A percentile compares a stretch with the other conserved stretches of the same genome.
phyloP scores from a whole-genome alignment of 257 asterid species.

The Schizonepeta tenuifolia region DNA sequence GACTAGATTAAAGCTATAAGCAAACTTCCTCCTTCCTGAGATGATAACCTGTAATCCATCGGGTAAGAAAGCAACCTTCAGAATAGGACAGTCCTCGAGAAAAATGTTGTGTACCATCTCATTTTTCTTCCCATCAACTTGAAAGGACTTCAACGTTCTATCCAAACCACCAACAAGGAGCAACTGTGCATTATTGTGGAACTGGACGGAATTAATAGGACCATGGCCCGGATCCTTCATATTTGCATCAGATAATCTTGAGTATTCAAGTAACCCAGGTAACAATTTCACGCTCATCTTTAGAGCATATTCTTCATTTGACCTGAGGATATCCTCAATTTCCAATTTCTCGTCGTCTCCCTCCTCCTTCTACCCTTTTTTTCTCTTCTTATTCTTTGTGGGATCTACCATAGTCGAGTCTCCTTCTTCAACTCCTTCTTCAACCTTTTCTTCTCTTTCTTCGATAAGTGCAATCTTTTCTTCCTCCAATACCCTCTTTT shows the following conservation, averaged over 20 bases:
- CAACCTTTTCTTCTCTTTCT: slow-evolving; percentile 39
- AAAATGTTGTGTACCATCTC: slow-evolving; percentile 76
- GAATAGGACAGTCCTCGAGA: slow-evolving; percentile 80
- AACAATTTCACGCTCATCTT: slow-evolving; percentile 58
- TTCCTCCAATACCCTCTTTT: too few species aligned
- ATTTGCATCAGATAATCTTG: slow-evolving; percentile 81
- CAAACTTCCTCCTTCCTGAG: slow-evolving; percentile 88
- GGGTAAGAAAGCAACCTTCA: slow-evolving; percentile 82
- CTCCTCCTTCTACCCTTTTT: slow-evolving; percentile 47
- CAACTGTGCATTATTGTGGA: slow-evolving; percentile 85
- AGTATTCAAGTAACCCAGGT: slow-evolving; percentile 77
- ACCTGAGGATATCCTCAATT: slow-evolving; percentile 64
- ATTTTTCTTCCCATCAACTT: slow-evolving; percentile 87
- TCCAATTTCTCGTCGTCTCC: slow-evolving; percentile 40
- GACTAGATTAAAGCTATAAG: slow-evolving; percentile 77
- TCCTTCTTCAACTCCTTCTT: slow-evolving; percentile 29
- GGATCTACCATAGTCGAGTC: slow-evolving; percentile 29
- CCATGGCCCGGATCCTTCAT: slow-evolving; percentile 63
- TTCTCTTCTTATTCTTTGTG: slow-evolving; percentile 48
- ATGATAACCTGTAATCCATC: slow-evolving; percentile 86
- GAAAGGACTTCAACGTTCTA: slow-evolving; percentile 72
- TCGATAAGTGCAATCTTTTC: slow-evolving; percentile 28
- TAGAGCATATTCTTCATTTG: slow-evolving; percentile 69
- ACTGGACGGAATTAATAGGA: slow-evolving; percentile 81
- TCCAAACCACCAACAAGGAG: slow-evolving; percentile 92